Percentiles rank a stretch among this genome's conserved stretches.
These are phyloP conservation scores for Adansonia digitata DNA, from an alignment of 345 rosid species.

Conservation along the genomic window DNA sequence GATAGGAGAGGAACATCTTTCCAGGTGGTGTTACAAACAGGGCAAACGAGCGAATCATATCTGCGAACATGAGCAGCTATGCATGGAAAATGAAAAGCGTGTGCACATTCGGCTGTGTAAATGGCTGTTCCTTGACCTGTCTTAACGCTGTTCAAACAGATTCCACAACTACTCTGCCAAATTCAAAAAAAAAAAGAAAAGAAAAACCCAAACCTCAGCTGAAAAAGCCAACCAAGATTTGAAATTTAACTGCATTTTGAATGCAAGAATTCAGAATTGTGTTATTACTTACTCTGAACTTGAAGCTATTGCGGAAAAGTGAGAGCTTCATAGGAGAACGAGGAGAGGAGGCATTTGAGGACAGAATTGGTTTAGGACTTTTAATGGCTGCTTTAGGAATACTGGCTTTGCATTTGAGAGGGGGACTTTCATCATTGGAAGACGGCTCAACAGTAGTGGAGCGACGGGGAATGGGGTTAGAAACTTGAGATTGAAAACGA, in stretches of 20 bases:
- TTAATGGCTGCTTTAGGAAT: conserved; percentile 22
- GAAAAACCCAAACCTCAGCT: background rate
- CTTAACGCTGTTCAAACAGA: conserved; percentile 69
- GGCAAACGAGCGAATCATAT: conserved; percentile 54
- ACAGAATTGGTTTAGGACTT: conserved; percentile 21
- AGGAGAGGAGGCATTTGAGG: conserved; percentile 66
- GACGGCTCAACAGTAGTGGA: conserved; percentile 25
- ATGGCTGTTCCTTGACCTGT: conserved; percentile 75
- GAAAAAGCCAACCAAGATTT: background rate
- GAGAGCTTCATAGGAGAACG: conserved; percentile 74
- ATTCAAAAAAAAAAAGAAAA: background rate
- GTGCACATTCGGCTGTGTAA: conserved; percentile 83
- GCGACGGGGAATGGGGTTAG: conserved; percentile 45
- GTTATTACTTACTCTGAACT: conserved; percentile 55
- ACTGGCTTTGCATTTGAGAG: conserved; percentile 33
- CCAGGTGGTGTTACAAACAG: conserved; percentile 73
- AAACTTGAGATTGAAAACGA: conserved; percentile 48
- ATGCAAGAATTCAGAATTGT: background rate
- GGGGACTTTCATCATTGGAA: conserved; percentile 26
- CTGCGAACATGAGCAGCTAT: conserved; percentile 52
- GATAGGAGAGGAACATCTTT: conserved; percentile 62
- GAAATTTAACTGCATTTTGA: background rate
- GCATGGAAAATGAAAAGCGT: conserved; percentile 79
- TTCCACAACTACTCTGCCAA: conserved; percentile 64
- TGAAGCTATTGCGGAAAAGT: conserved; percentile 70